Evolutionary conservation across 2,329 filamentous ascomycete species (phyloP), one percentile per base, ranked within the genome.

Genomic region (Penicillium sp.): DNA sequence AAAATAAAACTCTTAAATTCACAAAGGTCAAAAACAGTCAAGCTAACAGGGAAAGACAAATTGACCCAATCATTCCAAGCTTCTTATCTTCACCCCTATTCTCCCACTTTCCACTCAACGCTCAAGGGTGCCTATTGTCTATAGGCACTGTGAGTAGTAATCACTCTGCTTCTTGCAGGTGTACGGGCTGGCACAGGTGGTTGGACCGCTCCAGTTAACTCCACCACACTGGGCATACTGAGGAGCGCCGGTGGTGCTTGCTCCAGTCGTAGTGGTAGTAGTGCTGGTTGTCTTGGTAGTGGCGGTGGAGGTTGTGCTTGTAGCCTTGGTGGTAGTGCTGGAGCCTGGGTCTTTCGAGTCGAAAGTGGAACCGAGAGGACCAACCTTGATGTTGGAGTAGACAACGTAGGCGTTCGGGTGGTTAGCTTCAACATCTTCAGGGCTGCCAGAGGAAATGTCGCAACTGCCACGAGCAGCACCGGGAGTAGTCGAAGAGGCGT

Each of bases 371-470:
- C 77, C 77, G 64, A 85, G 80, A 55, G 80, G 76, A 41, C 82
- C 83, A 62, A 82, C 79, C 72, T 78, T 79, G 77, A 84, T 84
- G 76, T 83, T 83, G 62, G 81, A 84, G 76, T 77, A 85, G 64
- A 76, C 71, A 52, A 85, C 82, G 61, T 76, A 75, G 50, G 82
- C 71, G 70, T 77, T 74, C 41, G 80, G 73, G 30, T 69, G 64
- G 55, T 71, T 60, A n/a, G 68, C 37, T 71, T 84, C 79, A 49
- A 86, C 71, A 12, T 78, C 76, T 37, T 70, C 59, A 31, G 83
- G 83, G 41, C 75, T 76, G 50, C 84, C 84, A 17, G 78, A 81
- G 62, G 68, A 73, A 45, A 75, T 77, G 42, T 77, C 54, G 72
- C 84, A 87, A 46, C 76, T 75, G 52, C 84, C 84, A 65, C 84